phyloP scores from a whole-genome alignment of 176 grass and related monocot genomes.

The sorghum (Sorghum bicolor) region DNA sequence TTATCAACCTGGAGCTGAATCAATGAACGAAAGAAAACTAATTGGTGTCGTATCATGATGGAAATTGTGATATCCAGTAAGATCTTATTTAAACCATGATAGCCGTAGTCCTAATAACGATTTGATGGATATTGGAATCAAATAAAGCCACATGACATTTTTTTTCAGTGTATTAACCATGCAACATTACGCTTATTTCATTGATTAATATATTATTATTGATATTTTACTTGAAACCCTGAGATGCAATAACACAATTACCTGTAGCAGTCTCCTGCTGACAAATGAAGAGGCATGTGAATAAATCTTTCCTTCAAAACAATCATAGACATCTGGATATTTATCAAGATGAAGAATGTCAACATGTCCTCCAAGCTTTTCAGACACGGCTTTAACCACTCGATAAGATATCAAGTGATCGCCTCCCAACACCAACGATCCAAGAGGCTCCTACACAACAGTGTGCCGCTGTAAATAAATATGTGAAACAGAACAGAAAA shows the following conservation, averaged over 20 bases:
- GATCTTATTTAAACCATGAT: background rate
- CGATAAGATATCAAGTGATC: constrained; percentile 28
- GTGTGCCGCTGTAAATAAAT: background rate
- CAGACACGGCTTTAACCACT: constrained; percentile 86
- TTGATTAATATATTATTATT: background rate
- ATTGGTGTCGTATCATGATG: background rate
- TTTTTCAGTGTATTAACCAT: background rate
- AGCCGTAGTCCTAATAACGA: background rate
- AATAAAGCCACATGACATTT: background rate
- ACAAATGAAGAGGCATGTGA: constrained; percentile 95
- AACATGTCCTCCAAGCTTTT: constrained; percentile 83
- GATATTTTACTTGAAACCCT: background rate
- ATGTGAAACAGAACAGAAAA: background rate
- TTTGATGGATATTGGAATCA: background rate
- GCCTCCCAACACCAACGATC: too few relatives aligned
- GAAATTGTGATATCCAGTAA: background rate
- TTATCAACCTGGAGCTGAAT: background rate
- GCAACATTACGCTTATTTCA: background rate
- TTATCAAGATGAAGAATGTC: constrained; percentile 92
- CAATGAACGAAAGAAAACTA: background rate
- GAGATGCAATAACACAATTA: background rate
- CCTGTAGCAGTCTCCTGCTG: constrained; percentile 78
- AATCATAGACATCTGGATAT: constrained; percentile 56
- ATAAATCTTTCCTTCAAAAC: constrained; percentile 84
- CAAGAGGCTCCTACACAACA: constrained; percentile 54